Percentiles rank a stretch among this genome's conserved stretches.
phyloP scores from a whole-genome alignment of 2,329 filamentous ascomycete genomes.

The Calonectria montana region DNA sequence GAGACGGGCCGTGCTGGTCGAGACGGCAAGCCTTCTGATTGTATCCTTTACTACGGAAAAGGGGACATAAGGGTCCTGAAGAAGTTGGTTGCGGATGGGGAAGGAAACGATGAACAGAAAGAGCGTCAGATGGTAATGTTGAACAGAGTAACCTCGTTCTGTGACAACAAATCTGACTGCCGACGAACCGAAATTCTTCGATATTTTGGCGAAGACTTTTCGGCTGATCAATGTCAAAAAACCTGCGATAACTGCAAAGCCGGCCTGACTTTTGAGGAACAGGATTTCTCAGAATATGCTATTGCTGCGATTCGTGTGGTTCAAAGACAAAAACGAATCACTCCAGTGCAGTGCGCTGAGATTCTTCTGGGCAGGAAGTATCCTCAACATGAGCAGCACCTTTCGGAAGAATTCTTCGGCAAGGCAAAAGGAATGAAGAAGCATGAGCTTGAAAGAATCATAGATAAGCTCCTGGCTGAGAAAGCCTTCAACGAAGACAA shows the following conservation, averaged over 20 bases:
- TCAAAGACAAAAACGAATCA: slow-evolving; percentile 70
- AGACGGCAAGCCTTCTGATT: slow-evolving; percentile 88
- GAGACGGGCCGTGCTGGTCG: slow-evolving; percentile 95
- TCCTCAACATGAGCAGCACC: slow-evolving; percentile 65
- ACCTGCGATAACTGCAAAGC: slow-evolving; percentile 92
- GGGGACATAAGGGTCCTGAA: slow-evolving; percentile 79
- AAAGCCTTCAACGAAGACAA: slow-evolving; percentile 80
- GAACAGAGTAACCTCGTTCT: slow-evolving; percentile 85
- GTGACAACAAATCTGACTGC: slow-evolving; percentile 89
- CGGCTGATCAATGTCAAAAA: slow-evolving; percentile 74
- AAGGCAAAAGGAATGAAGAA: slow-evolving; percentile 76
- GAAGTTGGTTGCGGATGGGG: slow-evolving; percentile 85
- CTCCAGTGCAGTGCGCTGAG: slow-evolving; percentile 84
- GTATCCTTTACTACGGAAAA: slow-evolving; percentile 90
- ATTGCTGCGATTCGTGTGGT: slow-evolving; percentile 77
- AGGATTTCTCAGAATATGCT: slow-evolving; percentile 83
- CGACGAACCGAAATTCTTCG: slow-evolving; percentile 86
- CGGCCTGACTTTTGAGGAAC: slow-evolving; percentile 74
- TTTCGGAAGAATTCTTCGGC: slow-evolving; percentile 72
- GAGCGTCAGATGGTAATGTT: slow-evolving; percentile 88
- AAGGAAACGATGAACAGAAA: slow-evolving; percentile 82
- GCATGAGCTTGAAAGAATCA: slow-evolving; percentile 85
- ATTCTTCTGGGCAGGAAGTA: slow-evolving; percentile 79
- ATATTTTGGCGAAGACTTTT: slow-evolving; percentile 94
- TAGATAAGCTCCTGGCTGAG: slow-evolving; percentile 79